Conservation (phyloP, 768 basidiomycete genomes). For the Russula foetens region DNA sequence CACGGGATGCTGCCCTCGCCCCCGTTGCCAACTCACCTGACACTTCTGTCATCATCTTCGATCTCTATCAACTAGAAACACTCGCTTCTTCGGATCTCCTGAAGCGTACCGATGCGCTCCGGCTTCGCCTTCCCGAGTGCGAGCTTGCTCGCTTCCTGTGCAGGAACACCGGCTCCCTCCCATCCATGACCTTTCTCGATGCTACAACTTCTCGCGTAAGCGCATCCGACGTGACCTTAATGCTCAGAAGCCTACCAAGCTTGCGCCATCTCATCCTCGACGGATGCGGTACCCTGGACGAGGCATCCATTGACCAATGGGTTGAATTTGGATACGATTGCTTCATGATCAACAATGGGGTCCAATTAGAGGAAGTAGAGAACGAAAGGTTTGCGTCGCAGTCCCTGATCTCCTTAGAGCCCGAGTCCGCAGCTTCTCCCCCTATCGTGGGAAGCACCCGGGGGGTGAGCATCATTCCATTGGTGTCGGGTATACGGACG, state of each 20-base stretch:
- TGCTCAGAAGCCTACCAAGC: constrained; percentile 41
- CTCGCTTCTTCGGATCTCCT: constrained; percentile 40
- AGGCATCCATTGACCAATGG: constrained; percentile 48
- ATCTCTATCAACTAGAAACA: constrained; percentile 46
- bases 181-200: constrained; percentile 56
- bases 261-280: constrained; percentile 69
- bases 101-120: constrained; percentile 42
- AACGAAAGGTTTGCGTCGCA: neutral
- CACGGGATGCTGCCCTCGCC: neutral
- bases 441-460: neutral
- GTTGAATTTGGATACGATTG: constrained; percentile 49
- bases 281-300: constrained; percentile 45
- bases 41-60: constrained; percentile 51
- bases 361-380: neutral
- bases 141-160: constrained; percentile 39
- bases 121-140: constrained; percentile 68
- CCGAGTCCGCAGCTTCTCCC: neutral
- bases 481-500: constrained; percentile 40
- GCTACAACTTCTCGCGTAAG: constrained; percentile 61
- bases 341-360: neutral
- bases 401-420: constrained; percentile 3
- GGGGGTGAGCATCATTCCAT: constrained; percentile 43
- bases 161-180: constrained; percentile 29
- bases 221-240: constrained; percentile 43
- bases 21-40: neutral